Evolutionary conservation across 306 rosid species (phyloP).

Genomic region (Sindora glabra): DNA sequence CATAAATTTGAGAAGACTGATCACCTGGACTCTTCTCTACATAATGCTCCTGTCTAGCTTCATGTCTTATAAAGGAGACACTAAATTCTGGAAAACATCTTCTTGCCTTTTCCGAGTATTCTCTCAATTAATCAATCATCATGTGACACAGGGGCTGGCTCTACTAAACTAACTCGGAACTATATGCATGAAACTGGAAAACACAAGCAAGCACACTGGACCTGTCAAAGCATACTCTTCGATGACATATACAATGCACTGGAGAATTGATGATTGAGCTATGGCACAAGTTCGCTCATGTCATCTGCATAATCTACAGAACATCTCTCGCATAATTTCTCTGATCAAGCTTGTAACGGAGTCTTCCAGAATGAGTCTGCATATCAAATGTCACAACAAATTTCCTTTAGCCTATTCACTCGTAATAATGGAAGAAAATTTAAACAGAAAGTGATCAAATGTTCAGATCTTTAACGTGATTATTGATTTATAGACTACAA

Average conservation of each 20-base stretch:
- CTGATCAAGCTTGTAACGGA: constrained; percentile 15
- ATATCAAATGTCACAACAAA: neutral
- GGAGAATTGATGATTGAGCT: constrained; percentile 27
- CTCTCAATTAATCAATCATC: constrained; percentile 11
- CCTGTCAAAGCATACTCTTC: constrained; percentile 29
- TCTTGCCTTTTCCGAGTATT: constrained; percentile 4
- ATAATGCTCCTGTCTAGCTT: constrained; percentile 21
- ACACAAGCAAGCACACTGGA: constrained; percentile 33
- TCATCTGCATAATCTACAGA: constrained; percentile 22
- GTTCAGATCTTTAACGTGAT: neutral
- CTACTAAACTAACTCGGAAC: constrained; percentile 38
- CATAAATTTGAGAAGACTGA: constrained; percentile 24
- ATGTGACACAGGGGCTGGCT: constrained; percentile 21
- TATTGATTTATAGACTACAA: neutral
- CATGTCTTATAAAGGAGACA: constrained; percentile 11
- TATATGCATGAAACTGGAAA: constrained; percentile 20
- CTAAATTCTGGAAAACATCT: constrained; percentile 6
- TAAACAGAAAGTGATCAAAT: neutral
- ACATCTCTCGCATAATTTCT: constrained; percentile 34
- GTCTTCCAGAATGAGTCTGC: constrained; percentile 39
- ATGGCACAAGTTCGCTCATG: constrained; percentile 14
- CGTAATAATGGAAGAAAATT: neutral
- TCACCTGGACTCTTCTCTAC: constrained; percentile 37
- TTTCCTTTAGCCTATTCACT: neutral
- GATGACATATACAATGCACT: constrained; percentile 19